A percentile compares a stretch with the other conserved stretches of the same genome.
phyloP scores from a whole-genome alignment of 208 protist genomes.

The Wallacemonas rigidus region DNA sequence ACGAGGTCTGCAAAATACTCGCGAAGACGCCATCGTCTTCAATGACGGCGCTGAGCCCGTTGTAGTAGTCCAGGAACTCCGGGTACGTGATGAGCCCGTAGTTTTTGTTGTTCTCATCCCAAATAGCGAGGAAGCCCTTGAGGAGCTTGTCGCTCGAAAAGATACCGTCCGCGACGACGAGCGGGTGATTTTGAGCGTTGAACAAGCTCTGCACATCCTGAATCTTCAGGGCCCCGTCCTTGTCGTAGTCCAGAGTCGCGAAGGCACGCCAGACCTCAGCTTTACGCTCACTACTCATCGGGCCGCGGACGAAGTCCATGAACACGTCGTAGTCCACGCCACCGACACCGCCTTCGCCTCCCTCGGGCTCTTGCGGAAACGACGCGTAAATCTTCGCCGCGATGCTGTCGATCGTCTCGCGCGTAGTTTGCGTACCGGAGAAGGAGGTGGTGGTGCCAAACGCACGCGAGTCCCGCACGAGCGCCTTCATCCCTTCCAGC shows the following conservation, averaged over 20 bases:
- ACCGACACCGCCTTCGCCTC: conserved; percentile 1
- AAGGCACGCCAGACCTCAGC: conserved; percentile 79
- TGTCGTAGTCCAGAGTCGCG: conserved; percentile 80
- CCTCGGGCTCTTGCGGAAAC: conserved; percentile 70
- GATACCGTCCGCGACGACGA: conserved; percentile 70
- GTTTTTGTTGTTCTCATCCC: conserved; percentile 80
- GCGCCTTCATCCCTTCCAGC: conserved; percentile 52
- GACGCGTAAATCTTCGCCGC: conserved; percentile 54
- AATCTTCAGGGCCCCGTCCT: conserved; percentile 74
- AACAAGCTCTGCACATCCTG: conserved; percentile 79
- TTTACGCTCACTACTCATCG: conserved; percentile 85
- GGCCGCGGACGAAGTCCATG: conserved; percentile 83
- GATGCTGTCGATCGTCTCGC: conserved; percentile 34
- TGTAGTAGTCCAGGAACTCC: conserved; percentile 94
- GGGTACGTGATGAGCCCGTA: conserved; percentile 81
- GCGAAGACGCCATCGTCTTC: conserved; percentile 85
- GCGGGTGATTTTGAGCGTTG: conserved; percentile 83
- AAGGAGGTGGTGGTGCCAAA: conserved; percentile 45
- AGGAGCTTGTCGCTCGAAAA: conserved; percentile 81
- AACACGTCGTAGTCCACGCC: conserved; percentile 86
- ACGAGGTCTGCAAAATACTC: conserved; percentile 77
- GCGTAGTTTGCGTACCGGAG: conserved; percentile 46
- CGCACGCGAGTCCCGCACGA: conserved; percentile 72
- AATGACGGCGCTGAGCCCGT: conserved; percentile 87
- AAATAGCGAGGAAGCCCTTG: conserved; percentile 82